A percentile compares a stretch with the other conserved stretches of the same genome.
Conservation (phyloP, 2,329 filamentous ascomycete genomes). For the Aspergillus sp. region DNA sequence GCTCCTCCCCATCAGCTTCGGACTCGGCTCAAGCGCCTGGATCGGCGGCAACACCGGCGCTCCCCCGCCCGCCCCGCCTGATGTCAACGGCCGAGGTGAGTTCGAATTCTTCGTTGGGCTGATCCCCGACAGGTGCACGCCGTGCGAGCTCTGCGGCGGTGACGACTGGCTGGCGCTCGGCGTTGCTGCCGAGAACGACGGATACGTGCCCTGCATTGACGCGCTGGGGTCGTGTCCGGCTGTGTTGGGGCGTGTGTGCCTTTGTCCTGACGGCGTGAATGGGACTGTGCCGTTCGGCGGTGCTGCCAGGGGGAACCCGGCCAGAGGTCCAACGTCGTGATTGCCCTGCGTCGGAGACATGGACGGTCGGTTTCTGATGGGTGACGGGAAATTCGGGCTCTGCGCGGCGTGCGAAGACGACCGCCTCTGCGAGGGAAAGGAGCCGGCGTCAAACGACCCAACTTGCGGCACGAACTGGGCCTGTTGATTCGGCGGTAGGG, state of each 20-base stretch:
- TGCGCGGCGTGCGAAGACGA: slow-evolving; percentile 33
- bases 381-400: slow-evolving; percentile 25
- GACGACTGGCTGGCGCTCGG: slow-evolving; percentile 26
- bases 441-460: slow-evolving; percentile 10
- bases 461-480: slow-evolving; percentile 21
- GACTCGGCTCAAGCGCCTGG: slow-evolving; percentile 33
- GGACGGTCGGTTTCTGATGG: slow-evolving; percentile 37
- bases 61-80: slow-evolving; percentile 22
- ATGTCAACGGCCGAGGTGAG: slow-evolving; percentile 31
- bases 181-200: slow-evolving; percentile 26
- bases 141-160: slow-evolving; percentile 28
- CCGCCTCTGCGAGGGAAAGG: slow-evolving; percentile 30
- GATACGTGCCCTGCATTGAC: slow-evolving; percentile 20
- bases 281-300: slow-evolving; percentile 20
- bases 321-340: slow-evolving; percentile 38
- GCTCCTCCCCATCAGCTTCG: slow-evolving; percentile 35
- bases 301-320: slow-evolving; percentile 30
- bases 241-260: slow-evolving; percentile 21
- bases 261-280: slow-evolving; percentile 25
- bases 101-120: slow-evolving; percentile 40
- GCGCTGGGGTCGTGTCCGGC: slow-evolving; percentile 18
- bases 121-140: slow-evolving; percentile 33
- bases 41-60: slow-evolving; percentile 33
- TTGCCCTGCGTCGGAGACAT: slow-evolving; percentile 44
- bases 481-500: slow-evolving; percentile 17